Conservation (phyloP, 345 rosid genomes). For the Citrus unshiu region DNA sequence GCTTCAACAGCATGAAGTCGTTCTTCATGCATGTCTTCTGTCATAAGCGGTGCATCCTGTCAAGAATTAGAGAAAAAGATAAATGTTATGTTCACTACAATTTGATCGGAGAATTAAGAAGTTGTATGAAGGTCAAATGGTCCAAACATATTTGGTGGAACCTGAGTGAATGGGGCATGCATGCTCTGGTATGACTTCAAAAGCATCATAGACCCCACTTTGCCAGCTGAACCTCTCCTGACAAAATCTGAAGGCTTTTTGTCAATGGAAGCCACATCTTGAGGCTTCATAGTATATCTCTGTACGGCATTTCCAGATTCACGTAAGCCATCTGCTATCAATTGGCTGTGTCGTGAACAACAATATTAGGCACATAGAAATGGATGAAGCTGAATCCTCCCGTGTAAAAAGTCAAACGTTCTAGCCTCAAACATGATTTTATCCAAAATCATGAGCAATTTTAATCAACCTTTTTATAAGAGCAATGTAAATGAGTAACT, state of each 20-base stretch:
- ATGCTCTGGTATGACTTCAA: constrained; percentile 70
- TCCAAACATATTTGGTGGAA: constrained; percentile 25
- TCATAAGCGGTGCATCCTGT: constrained; percentile 90
- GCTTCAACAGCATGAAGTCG: constrained; percentile 88
- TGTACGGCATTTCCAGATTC: constrained; percentile 18
- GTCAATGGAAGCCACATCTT: constrained; percentile 26
- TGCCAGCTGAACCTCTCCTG: constrained; percentile 90
- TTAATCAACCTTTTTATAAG: too few species aligned
- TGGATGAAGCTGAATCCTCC: not conserved
- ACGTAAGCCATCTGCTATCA: constrained; percentile 22
- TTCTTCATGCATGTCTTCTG: constrained; percentile 99
- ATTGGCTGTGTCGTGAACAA: constrained; percentile 30
- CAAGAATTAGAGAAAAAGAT: constrained; percentile 13
- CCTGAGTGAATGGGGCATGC: constrained; percentile 98
- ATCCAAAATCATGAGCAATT: not conserved
- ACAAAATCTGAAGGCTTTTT: constrained; percentile 35
- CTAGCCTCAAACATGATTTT: not conserved
- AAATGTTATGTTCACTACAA: not conserved
- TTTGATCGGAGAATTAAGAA: not conserved
- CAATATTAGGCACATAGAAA: constrained; percentile 4
- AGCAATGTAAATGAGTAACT: not conserved
- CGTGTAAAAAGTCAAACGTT: not conserved
- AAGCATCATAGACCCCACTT: constrained; percentile 80
- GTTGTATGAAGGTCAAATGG: not conserved
- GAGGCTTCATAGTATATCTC: constrained; percentile 27